phyloP scores from a whole-genome alignment of 1,284 basidiomycete genomes.

The Heimioporus retisporus region DNA sequence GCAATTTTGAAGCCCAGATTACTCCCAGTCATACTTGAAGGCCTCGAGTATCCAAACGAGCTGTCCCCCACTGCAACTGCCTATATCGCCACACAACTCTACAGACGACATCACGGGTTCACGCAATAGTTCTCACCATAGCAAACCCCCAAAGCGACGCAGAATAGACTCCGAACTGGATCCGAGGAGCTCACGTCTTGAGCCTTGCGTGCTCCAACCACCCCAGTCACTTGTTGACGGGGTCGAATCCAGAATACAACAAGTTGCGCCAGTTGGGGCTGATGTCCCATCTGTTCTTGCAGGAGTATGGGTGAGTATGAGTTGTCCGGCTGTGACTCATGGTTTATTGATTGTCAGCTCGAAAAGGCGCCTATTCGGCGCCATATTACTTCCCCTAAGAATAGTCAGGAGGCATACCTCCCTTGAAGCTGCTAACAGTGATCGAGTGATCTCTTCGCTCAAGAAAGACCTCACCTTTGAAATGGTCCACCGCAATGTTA shows the following conservation, averaged over 20 bases:
- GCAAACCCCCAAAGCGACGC: too few species aligned
- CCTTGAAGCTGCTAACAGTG: slow-evolving; percentile 1
- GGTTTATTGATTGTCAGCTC: not conserved
- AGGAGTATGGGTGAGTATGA: not conserved
- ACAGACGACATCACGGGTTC: too few species aligned
- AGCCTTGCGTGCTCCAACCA: not conserved
- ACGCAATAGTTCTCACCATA: too few species aligned
- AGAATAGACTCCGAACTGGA: too few species aligned
- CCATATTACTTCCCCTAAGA: not conserved
- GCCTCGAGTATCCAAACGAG: too few species aligned
- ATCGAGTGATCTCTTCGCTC: not conserved
- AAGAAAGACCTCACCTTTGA: not conserved
- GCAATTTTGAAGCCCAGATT: too few species aligned
- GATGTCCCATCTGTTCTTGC: not conserved
- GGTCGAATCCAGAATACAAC: not conserved
- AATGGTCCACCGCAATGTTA: slow-evolving; percentile 1
- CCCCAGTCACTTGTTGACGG: too few species aligned
- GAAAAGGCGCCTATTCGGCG: not conserved
- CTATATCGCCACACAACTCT: too few species aligned
- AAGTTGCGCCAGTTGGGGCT: too few species aligned
- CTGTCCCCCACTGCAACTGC: too few species aligned
- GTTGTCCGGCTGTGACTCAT: not conserved
- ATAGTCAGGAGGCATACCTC: not conserved
- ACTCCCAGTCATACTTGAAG: too few species aligned
- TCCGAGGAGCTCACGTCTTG: not conserved